Conservation (phyloP, 495 filamentous ascomycete genomes). For the Podospora pseudocomata region DNA sequence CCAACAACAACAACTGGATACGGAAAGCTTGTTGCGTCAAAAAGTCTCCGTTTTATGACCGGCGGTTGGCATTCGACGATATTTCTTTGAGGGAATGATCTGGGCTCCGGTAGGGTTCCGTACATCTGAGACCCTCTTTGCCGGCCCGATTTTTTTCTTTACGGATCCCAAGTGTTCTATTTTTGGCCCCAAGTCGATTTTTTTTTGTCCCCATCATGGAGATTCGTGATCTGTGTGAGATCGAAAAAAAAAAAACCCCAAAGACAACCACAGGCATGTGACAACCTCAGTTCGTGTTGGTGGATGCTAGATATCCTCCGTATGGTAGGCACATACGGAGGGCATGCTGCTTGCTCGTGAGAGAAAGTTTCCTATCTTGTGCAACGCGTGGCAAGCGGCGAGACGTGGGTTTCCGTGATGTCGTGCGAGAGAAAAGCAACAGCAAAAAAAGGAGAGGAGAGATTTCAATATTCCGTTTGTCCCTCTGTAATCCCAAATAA, state of each 20-base stretch:
- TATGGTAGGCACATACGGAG: not conserved
- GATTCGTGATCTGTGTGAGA: not conserved
- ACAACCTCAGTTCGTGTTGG: not conserved
- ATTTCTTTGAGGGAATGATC: not conserved
- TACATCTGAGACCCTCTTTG: not conserved
- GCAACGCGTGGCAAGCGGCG: slow-evolving; percentile 2
- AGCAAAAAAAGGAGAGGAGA: not conserved
- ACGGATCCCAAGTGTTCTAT: not conserved
- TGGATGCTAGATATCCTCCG: not conserved
- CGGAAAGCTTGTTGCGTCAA: not conserved
- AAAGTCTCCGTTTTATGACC: no score
- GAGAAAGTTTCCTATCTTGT: not conserved
- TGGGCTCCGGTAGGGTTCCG: not conserved
- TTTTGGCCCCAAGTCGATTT: not conserved
- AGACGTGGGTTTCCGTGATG: not conserved
- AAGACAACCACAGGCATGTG: not conserved
- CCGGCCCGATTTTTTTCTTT: not conserved
- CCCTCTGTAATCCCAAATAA: not conserved
- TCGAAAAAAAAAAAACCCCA: not conserved
- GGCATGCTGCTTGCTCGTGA: no score
- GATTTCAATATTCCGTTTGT: slow-evolving; percentile 3
- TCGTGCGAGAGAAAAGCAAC: slow-evolving; percentile 1
- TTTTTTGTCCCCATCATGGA: not conserved
- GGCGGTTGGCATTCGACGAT: no score
- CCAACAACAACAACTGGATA: not conserved